phyloP scores from a whole-genome alignment of 768 basidiomycete genomes.

The Stropharia rugosoannulata region DNA sequence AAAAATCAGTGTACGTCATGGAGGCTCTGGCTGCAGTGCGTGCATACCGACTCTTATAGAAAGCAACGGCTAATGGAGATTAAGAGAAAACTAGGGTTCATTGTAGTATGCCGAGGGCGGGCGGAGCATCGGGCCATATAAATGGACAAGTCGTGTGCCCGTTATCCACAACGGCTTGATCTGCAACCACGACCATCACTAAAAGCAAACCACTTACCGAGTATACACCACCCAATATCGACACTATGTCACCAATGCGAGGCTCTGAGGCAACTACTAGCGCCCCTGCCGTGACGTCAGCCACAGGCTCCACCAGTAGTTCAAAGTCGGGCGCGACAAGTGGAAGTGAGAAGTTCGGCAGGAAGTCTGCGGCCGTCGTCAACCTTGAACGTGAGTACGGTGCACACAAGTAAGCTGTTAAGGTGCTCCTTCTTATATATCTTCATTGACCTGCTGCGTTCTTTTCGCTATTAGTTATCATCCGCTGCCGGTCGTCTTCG shows the following conservation, averaged over 20 bases:
- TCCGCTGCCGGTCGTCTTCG: slow-evolving; percentile 93
- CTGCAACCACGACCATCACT: neutral
- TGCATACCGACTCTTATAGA: too few species aligned
- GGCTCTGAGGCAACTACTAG: neutral
- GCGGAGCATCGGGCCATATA: slow-evolving; percentile 1
- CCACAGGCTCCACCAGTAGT: neutral
- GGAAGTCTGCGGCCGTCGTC: slow-evolving; percentile 61
- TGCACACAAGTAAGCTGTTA: slow-evolving; percentile 71
- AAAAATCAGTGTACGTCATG: neutral
- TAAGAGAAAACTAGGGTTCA: neutral
- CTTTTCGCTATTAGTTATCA: slow-evolving; percentile 78
- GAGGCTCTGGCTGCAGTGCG: neutral
- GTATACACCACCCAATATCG: neutral
- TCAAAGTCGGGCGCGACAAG: neutral
- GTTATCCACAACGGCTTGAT: neutral
- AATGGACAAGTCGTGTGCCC: neutral
- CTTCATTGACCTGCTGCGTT: slow-evolving; percentile 32
- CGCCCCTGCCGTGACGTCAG: neutral
- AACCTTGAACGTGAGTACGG: slow-evolving; percentile 78
- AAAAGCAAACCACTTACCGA: neutral
- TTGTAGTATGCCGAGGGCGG: neutral
- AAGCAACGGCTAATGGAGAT: neutral
- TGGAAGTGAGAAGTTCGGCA: neutral
- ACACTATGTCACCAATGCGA: slow-evolving; percentile 1
- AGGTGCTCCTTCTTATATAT: slow-evolving; percentile 16